Evolutionary conservation across 257 asterid species (phyloP), one percentile per base, ranked within the genome.

Genomic region (Petrea volubilis): DNA sequence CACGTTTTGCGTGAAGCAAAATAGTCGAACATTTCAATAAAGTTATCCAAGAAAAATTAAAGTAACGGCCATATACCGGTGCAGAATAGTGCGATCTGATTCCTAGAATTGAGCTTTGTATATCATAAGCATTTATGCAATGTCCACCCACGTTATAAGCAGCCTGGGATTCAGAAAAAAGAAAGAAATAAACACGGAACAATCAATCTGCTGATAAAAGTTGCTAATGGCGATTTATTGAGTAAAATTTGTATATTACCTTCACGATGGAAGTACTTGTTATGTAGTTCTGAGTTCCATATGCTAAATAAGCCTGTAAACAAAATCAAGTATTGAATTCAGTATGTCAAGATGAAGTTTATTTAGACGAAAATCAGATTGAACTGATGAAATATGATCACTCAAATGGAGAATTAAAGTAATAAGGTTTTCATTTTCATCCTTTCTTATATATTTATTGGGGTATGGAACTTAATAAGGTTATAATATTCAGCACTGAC

Each of bases 121-220:
- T 90, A 80, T 80, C 85, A 52, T 77, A 82, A 72, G 98, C 96
- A 78, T 91, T 93, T 72, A 93, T 63, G 77, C 86, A 84, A 41
- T 80, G 84, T 55, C 98, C 98, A 59, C 97, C 96, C 75, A 93
- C 92, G 29, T 88, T 93, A 71, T 93, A 93, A 20, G 95, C 87
- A 67, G 97, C 96, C 96, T 92, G 88, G 55, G 20, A 38, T 38
- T 38, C n/a, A n/a, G n/a, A n/a, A n/a, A 3, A 38, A 38, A 67
- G 12, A 70, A 40, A 43, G 31, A 24, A 36, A 27, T 47, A 64
- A 27, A 55, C 58, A 14, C 47, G 23, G 28, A 74, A 72, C 27
- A n/a, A 57, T 74, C 78, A 57, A 74, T 74, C 11, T 60, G 63
- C 50, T 50, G 63, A 73, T 60, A 34, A 47, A 21, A 49, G 34